phyloP scores from a whole-genome alignment of 2,329 filamentous ascomycete species.

The Aspergillus brasiliensis region DNA sequence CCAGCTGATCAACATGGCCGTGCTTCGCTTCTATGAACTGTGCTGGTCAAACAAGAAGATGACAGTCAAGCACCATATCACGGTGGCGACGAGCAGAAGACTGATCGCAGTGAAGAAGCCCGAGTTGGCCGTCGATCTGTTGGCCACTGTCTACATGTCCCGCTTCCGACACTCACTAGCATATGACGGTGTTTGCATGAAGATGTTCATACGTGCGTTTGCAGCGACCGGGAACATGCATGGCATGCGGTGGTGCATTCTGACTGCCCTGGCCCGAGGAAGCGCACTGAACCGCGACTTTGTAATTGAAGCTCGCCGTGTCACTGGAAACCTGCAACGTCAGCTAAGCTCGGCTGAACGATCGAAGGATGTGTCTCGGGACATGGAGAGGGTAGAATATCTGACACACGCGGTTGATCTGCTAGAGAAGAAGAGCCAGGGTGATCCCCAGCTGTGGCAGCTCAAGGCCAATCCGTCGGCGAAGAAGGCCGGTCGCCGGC shows the following conservation, averaged over 20 bases:
- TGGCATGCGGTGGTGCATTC: slow-evolving; percentile 45
- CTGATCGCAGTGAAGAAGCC: slow-evolving; percentile 31
- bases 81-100: slow-evolving; percentile 29
- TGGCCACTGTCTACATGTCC: slow-evolving; percentile 41
- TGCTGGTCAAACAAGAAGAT: slow-evolving; percentile 35
- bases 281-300: slow-evolving; percentile 35
- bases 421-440: slow-evolving; percentile 26
- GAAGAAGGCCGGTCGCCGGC: slow-evolving; percentile 19
- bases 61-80: slow-evolving; percentile 41
- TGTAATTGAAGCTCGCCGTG: slow-evolving; percentile 35
- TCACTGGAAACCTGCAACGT: slow-evolving; percentile 23
- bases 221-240: slow-evolving; percentile 29
- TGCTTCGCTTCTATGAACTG: slow-evolving; percentile 44
- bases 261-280: slow-evolving; percentile 38
- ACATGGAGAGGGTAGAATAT: slow-evolving; percentile 20
- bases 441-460: slow-evolving; percentile 21
- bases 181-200: slow-evolving; percentile 42
- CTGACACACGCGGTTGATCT: slow-evolving; percentile 22
- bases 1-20: slow-evolving; percentile 36
- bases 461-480: slow-evolving; percentile 11
- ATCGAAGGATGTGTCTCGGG: slow-evolving; percentile 5
- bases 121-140: slow-evolving; percentile 34
- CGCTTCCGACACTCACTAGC: slow-evolving; percentile 34
- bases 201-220: slow-evolving; percentile 42
- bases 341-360: slow-evolving; percentile 5